Evolutionary conservation across 225 moss, liverwort and hornwort species (phyloP), one percentile per base, ranked within the genome.

Genomic region (Pseudisothecium myosuroides): DNA sequence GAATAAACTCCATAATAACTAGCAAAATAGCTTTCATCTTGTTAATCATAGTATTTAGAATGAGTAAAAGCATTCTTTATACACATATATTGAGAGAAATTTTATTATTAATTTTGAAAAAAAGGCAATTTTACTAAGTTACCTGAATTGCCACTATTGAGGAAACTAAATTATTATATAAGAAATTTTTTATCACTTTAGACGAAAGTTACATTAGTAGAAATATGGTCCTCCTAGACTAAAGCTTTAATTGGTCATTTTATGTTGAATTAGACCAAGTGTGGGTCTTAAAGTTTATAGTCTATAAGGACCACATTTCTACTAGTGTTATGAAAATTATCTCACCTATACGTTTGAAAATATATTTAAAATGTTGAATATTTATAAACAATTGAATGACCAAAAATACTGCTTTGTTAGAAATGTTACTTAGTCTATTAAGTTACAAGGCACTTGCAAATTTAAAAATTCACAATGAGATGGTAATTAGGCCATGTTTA

Each of bases 91-190:
- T 1, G 14, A 79, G 27, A 17, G 5, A 79, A 37, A 10, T 16
- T 9, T 9, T 27, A 27, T n/a, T 17, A 26, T 37, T 37, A 55
- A 17, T 55, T 54, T 55, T 14, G 7, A 23, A 6, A 37, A 24
- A 24, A 55, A 1, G 7, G n/a, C n/a, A n/a, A 24, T 52, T 76
- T 23, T 52, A 0, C 23, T 76, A 54, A 14, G n/a, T n/a, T n/a
- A n/a, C n/a, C n/a, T n/a, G n/a, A n/a, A 22, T 54, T 36, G 0
- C 5, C 4, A 26, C 2, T 16, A 6, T 24, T 55, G 55, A n/a
- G 1, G 22, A 24, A 78, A 9, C 0, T 10, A 16, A 22, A n/a
- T 37, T 10, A 55, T 55, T 2, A 26, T 16, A n/a, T 0, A n/a
- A 78, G n/a, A 26, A 1, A 0, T 26, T 24, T 49, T 17, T 78